Percentiles rank a stretch among this genome's conserved stretches.
These are phyloP conservation scores for Tillandsia fasciculata DNA, from an alignment of 176 grass and related monocot genomes.

Conservation along the genomic window DNA sequence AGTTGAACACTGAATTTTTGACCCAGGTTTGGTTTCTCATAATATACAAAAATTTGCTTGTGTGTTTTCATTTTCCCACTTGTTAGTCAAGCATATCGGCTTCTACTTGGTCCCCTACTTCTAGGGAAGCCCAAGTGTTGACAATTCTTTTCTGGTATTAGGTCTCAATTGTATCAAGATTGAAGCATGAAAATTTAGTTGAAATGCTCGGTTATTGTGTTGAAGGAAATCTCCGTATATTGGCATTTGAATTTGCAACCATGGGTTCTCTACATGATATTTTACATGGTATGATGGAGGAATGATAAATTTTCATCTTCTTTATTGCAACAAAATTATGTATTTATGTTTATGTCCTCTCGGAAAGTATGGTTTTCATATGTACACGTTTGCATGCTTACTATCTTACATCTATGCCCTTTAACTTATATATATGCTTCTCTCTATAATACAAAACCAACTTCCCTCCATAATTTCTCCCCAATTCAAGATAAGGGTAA, in stretches of 20 bases:
- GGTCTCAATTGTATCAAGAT: constrained; percentile 64
- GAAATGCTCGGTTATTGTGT: constrained; percentile 84
- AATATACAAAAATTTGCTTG: not conserved
- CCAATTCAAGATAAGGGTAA: no score
- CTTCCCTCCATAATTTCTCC: no score
- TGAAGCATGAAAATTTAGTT: constrained; percentile 73
- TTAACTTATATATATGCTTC: no score
- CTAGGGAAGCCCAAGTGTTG: not conserved
- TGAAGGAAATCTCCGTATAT: constrained; percentile 62
- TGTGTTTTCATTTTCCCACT: not conserved
- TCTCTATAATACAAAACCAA: no score
- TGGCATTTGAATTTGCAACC: constrained; percentile 81
- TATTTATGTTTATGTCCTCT: not conserved
- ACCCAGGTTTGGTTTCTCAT: constrained; percentile 47
- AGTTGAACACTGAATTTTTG: constrained; percentile 69
- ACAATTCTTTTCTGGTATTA: constrained; percentile 21
- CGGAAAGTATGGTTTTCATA: no score
- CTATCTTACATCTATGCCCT: no score
- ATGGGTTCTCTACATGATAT: constrained; percentile 90
- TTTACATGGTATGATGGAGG: constrained; percentile 59
- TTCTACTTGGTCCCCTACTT: not conserved
- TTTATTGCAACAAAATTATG: not conserved
- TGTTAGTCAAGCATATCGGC: not conserved
- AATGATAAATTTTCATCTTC: not conserved
- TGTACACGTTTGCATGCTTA: no score